phyloP scores from a whole-genome alignment of 2,329 filamentous ascomycete genomes.

The Talaromyces sp. region DNA sequence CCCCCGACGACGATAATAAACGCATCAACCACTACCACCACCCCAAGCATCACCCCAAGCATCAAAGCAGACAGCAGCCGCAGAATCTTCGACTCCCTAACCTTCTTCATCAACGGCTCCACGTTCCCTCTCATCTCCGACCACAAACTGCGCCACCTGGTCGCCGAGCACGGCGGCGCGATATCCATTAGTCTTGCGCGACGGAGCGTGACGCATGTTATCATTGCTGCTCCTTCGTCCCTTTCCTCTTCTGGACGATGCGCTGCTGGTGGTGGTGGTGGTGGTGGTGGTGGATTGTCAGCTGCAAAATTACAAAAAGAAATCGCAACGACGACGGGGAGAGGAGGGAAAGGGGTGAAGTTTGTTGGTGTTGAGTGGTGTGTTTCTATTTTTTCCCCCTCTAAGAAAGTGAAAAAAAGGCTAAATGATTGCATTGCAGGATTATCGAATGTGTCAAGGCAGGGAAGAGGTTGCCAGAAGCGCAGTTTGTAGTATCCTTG shows the following conservation, averaged over 20 bases:
- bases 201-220: conserved; percentile 76
- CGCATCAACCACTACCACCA: not conserved
- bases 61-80: not conserved
- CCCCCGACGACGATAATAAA: not conserved
- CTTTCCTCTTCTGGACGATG: conserved; percentile 21
- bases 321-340: conserved; percentile 41
- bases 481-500: conserved; percentile 56
- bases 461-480: conserved; percentile 69
- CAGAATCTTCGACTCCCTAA: conserved; percentile 64
- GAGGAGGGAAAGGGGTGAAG: conserved; percentile 64
- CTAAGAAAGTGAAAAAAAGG: conserved; percentile 1
- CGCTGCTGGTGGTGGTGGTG: conserved; percentile 25
- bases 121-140: conserved; percentile 78
- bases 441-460: conserved; percentile 76
- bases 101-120: conserved; percentile 82
- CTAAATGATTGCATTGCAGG: conserved; percentile 42
- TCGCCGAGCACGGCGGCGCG: conserved; percentile 67
- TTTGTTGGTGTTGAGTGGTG: conserved; percentile 79
- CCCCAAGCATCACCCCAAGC: no score
- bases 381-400: conserved; percentile 20
- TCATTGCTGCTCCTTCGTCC: conserved; percentile 51
- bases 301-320: conserved; percentile 77
- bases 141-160: conserved; percentile 73
- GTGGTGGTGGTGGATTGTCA: conserved; percentile 62
- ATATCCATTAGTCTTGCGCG: conserved; percentile 67